Evolutionary conservation across 2,329 filamentous ascomycete genomes (phyloP), one percentile per base, ranked within the genome.

Genomic region (Fusarium brevicatenulatum): DNA sequence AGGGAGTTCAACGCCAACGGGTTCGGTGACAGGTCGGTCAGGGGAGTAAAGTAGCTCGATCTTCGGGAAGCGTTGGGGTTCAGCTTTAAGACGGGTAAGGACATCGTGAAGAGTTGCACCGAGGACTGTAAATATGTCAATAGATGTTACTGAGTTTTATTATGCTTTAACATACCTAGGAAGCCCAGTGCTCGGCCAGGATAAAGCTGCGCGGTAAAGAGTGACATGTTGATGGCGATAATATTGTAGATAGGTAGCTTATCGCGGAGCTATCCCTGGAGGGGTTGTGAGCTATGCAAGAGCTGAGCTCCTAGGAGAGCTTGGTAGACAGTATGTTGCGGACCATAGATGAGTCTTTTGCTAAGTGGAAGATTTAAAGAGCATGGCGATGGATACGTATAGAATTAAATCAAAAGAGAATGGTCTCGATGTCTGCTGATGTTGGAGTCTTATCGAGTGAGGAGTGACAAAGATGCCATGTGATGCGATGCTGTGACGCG

Each of bases 81-180:
- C 94, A 59, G 94, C 92, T 81, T 98, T 98, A 78, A 98, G 87
- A 59, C 93, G 91, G 34, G 93, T 95, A 68, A 98, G 84, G 78
- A 97, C 89, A 79, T 97, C 94, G 83, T 98, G 95, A 40, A 99
- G 89, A 5, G 95, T 97, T 71, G 94, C 93, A 63, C 96, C 96
- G 65, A 99, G 91, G 55, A 92, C 95, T 97, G 23, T 52, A n/a
- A 37, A 32, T 43, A 16, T 19, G 49, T 42, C 53, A 28, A 19
- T 47, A 55, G 42, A 39, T n/a, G 23, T 21, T 30, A 9, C 57
- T 21, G 40, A 39, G 32, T 9, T 32, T 21, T 19, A 18, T 10
- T 18, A 30, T 30, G 19, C 11, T 18, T 9, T 9, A 9, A 82
- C 80, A 19, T 73, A 86, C 85, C 80, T 10, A 91, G 84, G 72